phyloP scores from a whole-genome alignment of 2,329 filamentous ascomycete genomes.

The Pseudonectria foliicola region DNA sequence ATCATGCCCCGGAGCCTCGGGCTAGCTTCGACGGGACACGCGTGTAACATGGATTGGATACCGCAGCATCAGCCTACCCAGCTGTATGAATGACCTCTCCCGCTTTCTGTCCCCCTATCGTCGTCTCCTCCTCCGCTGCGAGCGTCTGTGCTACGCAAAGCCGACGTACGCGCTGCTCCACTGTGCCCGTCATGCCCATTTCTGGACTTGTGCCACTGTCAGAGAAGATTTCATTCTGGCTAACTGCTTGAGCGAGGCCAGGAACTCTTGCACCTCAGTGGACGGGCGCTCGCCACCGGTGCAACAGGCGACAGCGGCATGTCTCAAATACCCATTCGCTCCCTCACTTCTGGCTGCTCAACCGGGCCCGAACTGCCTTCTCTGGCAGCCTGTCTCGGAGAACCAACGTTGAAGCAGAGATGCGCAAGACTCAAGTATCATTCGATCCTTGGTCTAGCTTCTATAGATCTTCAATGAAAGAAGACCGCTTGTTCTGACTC shows the following conservation, averaged over 20 bases:
- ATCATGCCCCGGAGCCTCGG: too few relatives aligned
- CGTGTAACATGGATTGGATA: too few relatives aligned
- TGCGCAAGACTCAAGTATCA: too few relatives aligned
- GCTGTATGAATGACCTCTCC: too few relatives aligned
- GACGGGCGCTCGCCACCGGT: conserved; percentile 14
- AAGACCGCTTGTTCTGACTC: too few relatives aligned
- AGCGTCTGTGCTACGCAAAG: conserved; percentile 8
- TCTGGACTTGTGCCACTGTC: conserved; percentile 26
- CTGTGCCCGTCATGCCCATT: conserved; percentile 31
- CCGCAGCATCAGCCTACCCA: too few relatives aligned
- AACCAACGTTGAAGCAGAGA: conserved; percentile 10
- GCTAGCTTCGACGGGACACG: too few relatives aligned
- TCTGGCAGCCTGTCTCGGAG: conserved; percentile 19
- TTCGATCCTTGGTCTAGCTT: too few relatives aligned
- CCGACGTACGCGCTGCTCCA: conserved; percentile 20
- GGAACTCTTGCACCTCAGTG: conserved; percentile 17
- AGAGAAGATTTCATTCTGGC: conserved; percentile 22
- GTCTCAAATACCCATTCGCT: conserved; percentile 27
- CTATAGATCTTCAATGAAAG: too few relatives aligned
- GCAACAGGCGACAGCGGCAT: conserved; percentile 17
- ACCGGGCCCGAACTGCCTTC: conserved; percentile 11
- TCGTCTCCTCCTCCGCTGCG: too few relatives aligned
- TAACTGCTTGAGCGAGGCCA: conserved; percentile 8
- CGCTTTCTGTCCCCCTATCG: too few relatives aligned
- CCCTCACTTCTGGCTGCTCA: conserved; percentile 13